Base-by-base conservation (phyloP, 2,329 filamentous ascomycete genomes). In the Sporothrix inflata region DNA sequence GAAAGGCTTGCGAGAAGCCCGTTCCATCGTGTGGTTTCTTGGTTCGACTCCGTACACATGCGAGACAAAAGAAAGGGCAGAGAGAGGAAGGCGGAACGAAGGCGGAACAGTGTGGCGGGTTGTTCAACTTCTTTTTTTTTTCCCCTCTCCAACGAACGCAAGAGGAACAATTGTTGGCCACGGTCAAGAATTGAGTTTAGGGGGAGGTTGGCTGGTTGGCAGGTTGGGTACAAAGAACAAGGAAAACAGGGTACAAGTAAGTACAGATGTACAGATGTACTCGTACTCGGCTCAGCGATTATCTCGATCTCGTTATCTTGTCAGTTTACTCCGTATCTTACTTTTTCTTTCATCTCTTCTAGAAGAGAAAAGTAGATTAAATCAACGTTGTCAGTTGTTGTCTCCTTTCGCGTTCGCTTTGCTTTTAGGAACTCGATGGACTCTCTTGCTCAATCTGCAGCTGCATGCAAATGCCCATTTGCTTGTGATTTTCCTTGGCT, bases 161-260 rank as follows among this genome's bases (percentile, higher is more conserved):
- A 34, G 3, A 34, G 3, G 30, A 34, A 16, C n/a, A n/a, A 38
- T 60, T 60, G 55, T 11, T n/a, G 53, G 16, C 55, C 14, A 60
- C 30, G 27, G 55, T 34, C 30, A 38, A 38, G 55, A 38, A 38
- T 38, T 38, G 30, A 16, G 55, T 60, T 11, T 11, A 60, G 55
- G 27, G 27, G 30, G 55, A 27, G 21, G 4, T 7, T 8, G 57
- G 57, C 30, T 1, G 57, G 12, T 16, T n/a, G n/a, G n/a, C n/a
- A n/a, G n/a, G n/a, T 27, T n/a, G 51, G 34, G 42, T 14, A 61
- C 57, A 61, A 61, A 61, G 57, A 55, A 55, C 57, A 40, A 12
- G 55, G 57, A 21, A 40, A 11, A 21, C 16, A 40, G 30, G 30
- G 30, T 34, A 34, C 30, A 34, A 34, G n/a, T n/a, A n/a, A n/a